Conservation (phyloP, 2,329 filamentous ascomycete species). For the Apiospora saccharicola region DNA sequence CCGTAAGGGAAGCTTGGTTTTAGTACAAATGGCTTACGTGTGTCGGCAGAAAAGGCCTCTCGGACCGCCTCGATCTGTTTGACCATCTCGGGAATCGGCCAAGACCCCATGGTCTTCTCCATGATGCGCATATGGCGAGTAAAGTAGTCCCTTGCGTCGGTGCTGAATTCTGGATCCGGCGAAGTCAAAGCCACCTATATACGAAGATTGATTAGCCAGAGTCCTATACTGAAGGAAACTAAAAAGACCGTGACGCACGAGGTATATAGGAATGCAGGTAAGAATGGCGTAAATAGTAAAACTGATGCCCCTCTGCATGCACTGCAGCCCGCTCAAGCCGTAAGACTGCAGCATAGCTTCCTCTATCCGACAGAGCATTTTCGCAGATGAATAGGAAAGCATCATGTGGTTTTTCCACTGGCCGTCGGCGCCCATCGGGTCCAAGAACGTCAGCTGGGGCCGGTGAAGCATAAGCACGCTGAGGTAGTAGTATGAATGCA, state of each 20-base stretch:
- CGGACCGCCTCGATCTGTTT: conserved; percentile 88
- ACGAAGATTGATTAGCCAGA: conserved; percentile 27
- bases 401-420: conserved; percentile 90
- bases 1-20: conserved; percentile 89
- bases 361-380: conserved; percentile 84
- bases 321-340: conserved; percentile 81
- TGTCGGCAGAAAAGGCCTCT: conserved; percentile 89
- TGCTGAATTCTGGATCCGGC: conserved; percentile 86
- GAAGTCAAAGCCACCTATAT: conserved; percentile 91
- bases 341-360: conserved; percentile 81
- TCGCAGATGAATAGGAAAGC: conserved; percentile 84
- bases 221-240: conserved; percentile 1
- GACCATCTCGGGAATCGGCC: conserved; percentile 90
- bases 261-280: conserved; percentile 89
- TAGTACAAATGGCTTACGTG: conserved; percentile 83
- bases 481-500: conserved; percentile 89
- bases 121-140: conserved; percentile 93
- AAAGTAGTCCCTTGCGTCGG: conserved; percentile 87
- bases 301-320: conserved; percentile 93
- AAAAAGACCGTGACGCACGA: conserved; percentile 67
- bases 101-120: conserved; percentile 81
- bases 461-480: conserved; percentile 86
- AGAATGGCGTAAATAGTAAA: conserved; percentile 94
- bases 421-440: conserved; percentile 73
- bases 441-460: conserved; percentile 82